These are phyloP conservation scores for Vigna angularis DNA, from an alignment of 306 rosid species.

Conservation along the genomic window DNA sequence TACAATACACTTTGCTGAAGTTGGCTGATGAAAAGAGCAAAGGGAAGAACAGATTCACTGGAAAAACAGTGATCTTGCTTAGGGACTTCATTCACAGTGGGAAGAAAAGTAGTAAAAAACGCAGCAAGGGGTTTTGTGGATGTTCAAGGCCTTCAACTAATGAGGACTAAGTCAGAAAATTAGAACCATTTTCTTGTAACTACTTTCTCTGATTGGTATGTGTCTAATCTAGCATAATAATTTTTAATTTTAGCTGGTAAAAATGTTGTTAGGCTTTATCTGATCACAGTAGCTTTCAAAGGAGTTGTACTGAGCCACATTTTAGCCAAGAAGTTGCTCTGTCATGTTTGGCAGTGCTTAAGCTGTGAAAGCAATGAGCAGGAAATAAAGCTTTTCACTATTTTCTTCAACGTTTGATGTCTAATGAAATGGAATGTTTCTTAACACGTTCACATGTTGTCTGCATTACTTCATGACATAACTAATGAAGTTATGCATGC, in stretches of 20 bases:
- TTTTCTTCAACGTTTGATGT: constrained; percentile 15
- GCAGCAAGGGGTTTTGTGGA: constrained; percentile 73
- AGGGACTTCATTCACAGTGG: constrained; percentile 77
- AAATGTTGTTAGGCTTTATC: constrained; percentile 41
- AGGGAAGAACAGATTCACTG: constrained; percentile 71
- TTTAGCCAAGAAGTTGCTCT: constrained; percentile 32
- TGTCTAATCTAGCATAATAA: constrained; percentile 48
- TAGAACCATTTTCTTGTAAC: constrained; percentile 44
- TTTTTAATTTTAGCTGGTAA: constrained; percentile 44
- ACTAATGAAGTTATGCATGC: not conserved
- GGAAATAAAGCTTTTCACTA: constrained; percentile 7
- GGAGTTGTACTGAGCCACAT: constrained; percentile 26
- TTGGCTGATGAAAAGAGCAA: constrained; percentile 66
- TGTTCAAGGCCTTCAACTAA: constrained; percentile 69
- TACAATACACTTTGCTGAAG: constrained; percentile 73
- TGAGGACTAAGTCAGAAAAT: constrained; percentile 61
- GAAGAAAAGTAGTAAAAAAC: constrained; percentile 59
- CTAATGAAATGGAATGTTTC: not conserved
- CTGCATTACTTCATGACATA: not conserved
- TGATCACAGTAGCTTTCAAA: constrained; percentile 46
- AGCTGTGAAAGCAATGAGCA: constrained; percentile 32
- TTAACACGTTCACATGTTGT: not conserved
- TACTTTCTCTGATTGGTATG: constrained; percentile 40
- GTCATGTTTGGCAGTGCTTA: constrained; percentile 35
- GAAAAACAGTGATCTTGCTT: constrained; percentile 70